Evolutionary conservation across 1,139 yeast species (phyloP).

Genomic region (Oligophagozyma castellii): DNA sequence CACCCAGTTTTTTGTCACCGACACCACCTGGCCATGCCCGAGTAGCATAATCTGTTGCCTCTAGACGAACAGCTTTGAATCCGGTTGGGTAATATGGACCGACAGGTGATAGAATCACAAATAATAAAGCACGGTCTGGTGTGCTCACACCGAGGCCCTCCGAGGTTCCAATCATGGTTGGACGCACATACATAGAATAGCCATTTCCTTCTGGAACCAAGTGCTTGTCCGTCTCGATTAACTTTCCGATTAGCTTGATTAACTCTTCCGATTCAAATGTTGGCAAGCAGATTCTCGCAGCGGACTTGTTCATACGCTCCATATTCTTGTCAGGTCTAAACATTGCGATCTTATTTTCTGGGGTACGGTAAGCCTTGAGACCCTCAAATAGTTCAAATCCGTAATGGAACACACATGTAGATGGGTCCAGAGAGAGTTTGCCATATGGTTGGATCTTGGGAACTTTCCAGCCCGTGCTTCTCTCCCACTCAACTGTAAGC

Average conservation of each 20-base stretch:
- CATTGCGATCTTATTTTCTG: slow-evolving; percentile 54
- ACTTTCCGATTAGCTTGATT: slow-evolving; percentile 57
- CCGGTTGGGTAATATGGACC: slow-evolving; percentile 88
- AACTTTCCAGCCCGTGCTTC: slow-evolving; percentile 62
- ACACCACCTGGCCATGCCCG: slow-evolving; percentile 99
- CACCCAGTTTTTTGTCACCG: slow-evolving; percentile 92
- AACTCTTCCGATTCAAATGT: slow-evolving; percentile 68
- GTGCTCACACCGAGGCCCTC: slow-evolving; percentile 71
- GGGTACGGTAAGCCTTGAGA: slow-evolving; percentile 76
- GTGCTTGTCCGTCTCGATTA: slow-evolving; percentile 56
- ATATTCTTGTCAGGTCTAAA: slow-evolving; percentile 89
- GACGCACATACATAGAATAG: slow-evolving; percentile 83
- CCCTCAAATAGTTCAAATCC: slow-evolving; percentile 94
- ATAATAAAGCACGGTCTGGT: slow-evolving; percentile 71
- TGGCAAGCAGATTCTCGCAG: slow-evolving; percentile 79
- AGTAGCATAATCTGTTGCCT: slow-evolving; percentile 89
- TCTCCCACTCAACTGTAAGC: slow-evolving; percentile 73
- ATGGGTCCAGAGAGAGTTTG: slow-evolving; percentile 61
- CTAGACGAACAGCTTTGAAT: slow-evolving; percentile 83
- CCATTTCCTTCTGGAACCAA: slow-evolving; percentile 79
- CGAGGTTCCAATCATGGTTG: slow-evolving; percentile 87
- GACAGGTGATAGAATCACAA: slow-evolving; percentile 84
- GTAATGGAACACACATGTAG: slow-evolving; percentile 84
- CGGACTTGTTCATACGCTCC: slow-evolving; percentile 80
- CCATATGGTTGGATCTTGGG: slow-evolving; percentile 82